A percentile compares a stretch with the other conserved stretches of the same genome.
Conservation (phyloP, 768 basidiomycete species). For the Tremella mesenterica region DNA sequence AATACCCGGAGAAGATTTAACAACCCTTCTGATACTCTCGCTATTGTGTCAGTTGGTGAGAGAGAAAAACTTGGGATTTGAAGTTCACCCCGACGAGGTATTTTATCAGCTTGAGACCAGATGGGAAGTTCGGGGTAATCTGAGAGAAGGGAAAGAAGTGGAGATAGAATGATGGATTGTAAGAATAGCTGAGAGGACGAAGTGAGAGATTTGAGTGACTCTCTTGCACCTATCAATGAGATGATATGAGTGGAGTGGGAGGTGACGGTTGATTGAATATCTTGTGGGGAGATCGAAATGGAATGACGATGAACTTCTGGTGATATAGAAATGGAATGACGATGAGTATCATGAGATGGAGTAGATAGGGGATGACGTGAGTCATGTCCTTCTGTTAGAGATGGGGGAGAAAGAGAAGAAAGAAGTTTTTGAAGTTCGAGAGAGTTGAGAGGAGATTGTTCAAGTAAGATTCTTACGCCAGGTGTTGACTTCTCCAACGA, state of each 20-base stretch:
- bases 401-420: no score
- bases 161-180: slow-evolving; percentile 74
- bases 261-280: neutral
- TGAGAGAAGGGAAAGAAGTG: slow-evolving; percentile 63
- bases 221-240: slow-evolving; percentile 1
- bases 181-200: slow-evolving; percentile 66
- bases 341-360: no score
- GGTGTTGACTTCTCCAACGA: slow-evolving; percentile 39
- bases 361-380: no score
- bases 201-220: slow-evolving; percentile 48
- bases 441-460: slow-evolving; percentile 77
- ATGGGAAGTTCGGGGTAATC: slow-evolving; percentile 60
- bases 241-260: slow-evolving; percentile 6
- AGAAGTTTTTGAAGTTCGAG: slow-evolving; percentile 55
- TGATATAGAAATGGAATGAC: no score
- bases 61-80: slow-evolving; percentile 85
- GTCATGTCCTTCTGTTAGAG: no score
- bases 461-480: slow-evolving; percentile 62
- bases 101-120: slow-evolving; percentile 58
- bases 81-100: slow-evolving; percentile 50
- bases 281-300: no score
- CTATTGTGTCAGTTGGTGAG: slow-evolving; percentile 78
- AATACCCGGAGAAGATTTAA: slow-evolving; percentile 86
- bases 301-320: no score
- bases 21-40: slow-evolving; percentile 84